Base-by-base conservation (phyloP, 2,329 filamentous ascomycete genomes). In the Penicillium sumatraense region DNA sequence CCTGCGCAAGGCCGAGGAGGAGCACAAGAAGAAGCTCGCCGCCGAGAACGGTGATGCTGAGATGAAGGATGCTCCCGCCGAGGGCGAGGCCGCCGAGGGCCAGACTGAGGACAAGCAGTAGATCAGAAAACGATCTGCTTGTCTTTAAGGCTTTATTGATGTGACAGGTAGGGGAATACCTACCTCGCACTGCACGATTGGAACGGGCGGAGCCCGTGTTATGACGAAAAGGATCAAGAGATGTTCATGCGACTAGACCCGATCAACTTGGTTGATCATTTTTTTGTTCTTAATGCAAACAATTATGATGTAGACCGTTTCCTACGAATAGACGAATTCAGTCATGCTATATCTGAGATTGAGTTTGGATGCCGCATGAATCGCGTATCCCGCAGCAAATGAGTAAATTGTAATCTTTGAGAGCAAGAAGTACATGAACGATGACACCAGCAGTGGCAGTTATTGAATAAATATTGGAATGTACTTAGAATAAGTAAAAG, bases 11-110 rank as follows among this genome's bases (percentile, higher is more conserved):
- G 78, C 80, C 46, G 77, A 77, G 29, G 73, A 77, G 56, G 67
- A 71, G 36, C 62, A 76, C 47, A 76, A 77, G 67, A 75, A 77
- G 61, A 46, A 46, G 42, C 42, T 46, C 24, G 70, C 71, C n/a
- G 35, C 61, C 36, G 77, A 72, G 54, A 10, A 18, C 5, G 71
- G 72, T 44, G 77, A 80, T 53, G 70, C 75, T 49, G 84, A 87
- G 72, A 87, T 87, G 85, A 82, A 83, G 66, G 85, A 87, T 66
- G 84, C 83, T 41, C 76, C 79, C 24, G 78, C 80, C 52, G 72
- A 71, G 44, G 66, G 67, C 27, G 68, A 73, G 58, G 64, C 68
- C 46, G 61, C 71, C 51, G 57, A 68, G 47, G 71, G 68, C 54
- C 66, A 72, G 60, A 55, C 57, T 40, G 70, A 73, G 59, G 67